A percentile compares a stretch with the other conserved stretches of the same genome.
phyloP scores from a whole-genome alignment of 352 stramenopile species.

The Halophytophthora batemanensis region DNA sequence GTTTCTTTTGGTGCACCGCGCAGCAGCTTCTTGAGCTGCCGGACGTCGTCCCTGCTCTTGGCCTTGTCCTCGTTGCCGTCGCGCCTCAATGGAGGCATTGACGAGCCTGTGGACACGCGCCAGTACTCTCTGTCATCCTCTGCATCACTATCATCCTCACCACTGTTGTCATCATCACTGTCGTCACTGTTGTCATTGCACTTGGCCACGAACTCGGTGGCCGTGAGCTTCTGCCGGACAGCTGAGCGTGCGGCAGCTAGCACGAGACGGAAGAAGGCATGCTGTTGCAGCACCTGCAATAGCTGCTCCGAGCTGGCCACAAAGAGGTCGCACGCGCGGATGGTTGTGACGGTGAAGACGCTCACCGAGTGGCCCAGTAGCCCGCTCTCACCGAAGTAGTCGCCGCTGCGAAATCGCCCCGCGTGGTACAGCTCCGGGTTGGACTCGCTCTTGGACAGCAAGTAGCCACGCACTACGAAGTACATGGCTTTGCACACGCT shows the following conservation, averaged over 20 bases:
- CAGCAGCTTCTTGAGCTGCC: slow-evolving; percentile 14
- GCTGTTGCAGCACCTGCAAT: slow-evolving; percentile 31
- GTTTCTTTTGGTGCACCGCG: slow-evolving; percentile 12
- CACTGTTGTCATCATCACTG: slow-evolving; percentile 1
- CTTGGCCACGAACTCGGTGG: slow-evolving; percentile 24
- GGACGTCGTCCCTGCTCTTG: slow-evolving; percentile 8
- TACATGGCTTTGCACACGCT: slow-evolving; percentile 62
- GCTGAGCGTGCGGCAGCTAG: slow-evolving; percentile 41
- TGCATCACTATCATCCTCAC: slow-evolving; percentile 1
- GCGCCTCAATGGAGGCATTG: background rate
- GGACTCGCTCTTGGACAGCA: slow-evolving; percentile 48
- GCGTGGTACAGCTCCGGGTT: slow-evolving; percentile 50
- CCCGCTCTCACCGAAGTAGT: slow-evolving; percentile 58
- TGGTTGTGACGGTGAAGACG: slow-evolving; percentile 43
- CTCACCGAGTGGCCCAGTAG: slow-evolving; percentile 55
- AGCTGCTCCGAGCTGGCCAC: slow-evolving; percentile 48
- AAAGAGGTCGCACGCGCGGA: slow-evolving; percentile 63
- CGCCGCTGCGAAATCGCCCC: slow-evolving; percentile 36
- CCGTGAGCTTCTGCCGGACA: slow-evolving; percentile 28
- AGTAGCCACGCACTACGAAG: slow-evolving; percentile 59
- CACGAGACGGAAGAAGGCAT: slow-evolving; percentile 43
- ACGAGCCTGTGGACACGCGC: background rate
- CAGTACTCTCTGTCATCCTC: slow-evolving; percentile 4
- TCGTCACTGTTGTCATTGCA: slow-evolving; percentile 18
- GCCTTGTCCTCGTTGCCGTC: slow-evolving; percentile 4